Evolutionary conservation across 1,284 basidiomycete genomes (phyloP).

Genomic region (Heterobasidion parviporum): DNA sequence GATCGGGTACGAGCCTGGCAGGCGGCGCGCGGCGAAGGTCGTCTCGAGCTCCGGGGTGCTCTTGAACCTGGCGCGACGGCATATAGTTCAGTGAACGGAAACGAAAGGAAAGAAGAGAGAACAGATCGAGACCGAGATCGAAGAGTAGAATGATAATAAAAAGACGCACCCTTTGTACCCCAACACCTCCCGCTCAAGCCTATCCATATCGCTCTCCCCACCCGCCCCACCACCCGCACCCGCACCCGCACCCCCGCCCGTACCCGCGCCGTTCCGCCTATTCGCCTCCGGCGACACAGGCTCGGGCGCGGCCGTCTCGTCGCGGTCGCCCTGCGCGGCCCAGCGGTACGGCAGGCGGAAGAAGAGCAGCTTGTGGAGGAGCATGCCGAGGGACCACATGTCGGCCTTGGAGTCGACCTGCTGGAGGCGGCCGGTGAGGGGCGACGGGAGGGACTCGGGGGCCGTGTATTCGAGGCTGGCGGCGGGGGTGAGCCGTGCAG

Average conservation of each 20-base stretch:
- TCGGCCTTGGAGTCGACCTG: constrained; percentile 85
- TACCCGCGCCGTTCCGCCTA: neutral
- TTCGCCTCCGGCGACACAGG: neutral
- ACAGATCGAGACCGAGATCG: too few species aligned
- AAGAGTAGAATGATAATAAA: neutral
- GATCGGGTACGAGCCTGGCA: constrained; percentile 62
- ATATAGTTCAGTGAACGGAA: neutral
- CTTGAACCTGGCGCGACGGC: constrained; percentile 41
- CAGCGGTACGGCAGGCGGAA: constrained; percentile 76
- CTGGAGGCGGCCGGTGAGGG: constrained; percentile 53
- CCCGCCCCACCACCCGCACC: constrained; percentile 15
- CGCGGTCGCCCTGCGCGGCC: constrained; percentile 43
- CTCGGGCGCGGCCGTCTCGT: neutral
- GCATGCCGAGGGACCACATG: constrained; percentile 88
- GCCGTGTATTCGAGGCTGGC: constrained; percentile 73
- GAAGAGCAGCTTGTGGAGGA: constrained; percentile 86
- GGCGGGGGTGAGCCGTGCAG: neutral
- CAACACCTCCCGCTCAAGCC: constrained; percentile 68
- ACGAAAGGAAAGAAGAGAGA: too few species aligned
- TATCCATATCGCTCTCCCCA: constrained; percentile 52
- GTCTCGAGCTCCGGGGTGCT: constrained; percentile 39
- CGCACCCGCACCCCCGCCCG: too few species aligned
- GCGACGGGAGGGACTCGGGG: constrained; percentile 77
- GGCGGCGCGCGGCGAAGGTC: constrained; percentile 55
- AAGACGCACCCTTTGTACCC: constrained; percentile 59